Base-by-base conservation (phyloP, 306 rosid species). In the Hippophae tibetana region DNA sequence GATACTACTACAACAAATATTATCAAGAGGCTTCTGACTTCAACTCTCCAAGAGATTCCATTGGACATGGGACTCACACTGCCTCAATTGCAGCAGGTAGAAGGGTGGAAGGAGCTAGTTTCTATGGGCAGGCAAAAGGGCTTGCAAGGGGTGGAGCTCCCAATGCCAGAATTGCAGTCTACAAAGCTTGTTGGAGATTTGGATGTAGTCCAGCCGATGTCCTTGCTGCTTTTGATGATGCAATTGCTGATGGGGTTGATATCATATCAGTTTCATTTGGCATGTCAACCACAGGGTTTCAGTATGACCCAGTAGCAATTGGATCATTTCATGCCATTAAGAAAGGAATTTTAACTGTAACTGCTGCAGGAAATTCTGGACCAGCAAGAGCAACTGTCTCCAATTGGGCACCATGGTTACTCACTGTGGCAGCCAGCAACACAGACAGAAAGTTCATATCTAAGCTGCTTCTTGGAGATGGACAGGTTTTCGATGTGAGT, bases 201-300 rank as follows among this genome's bases (percentile, higher is more conserved):
- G 68, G 71, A 14, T 72, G 78, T 50, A 0, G n/a, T 13, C 4
- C 26, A 56, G 74, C 58, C 13, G 62, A 76, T 31, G 51, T 72
- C 25, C 58, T 65, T 54, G 87, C 87, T 7, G 90, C 90, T 25
- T 81, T 84, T 63, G 90, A 78, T 43, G 86, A 81, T 55, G 90
- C 90, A 48, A 73, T 78, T 43, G 57, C 27, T 58, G 90, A 84
- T 57, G 82, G 84, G 1, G 86, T 84, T 3, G 75, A 81, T 54
- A 56, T 84, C 61, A 64, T 84, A 52, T 84, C 85, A 5, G 72
- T 46, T 8, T 84, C 85, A 63, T 75, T 84, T 7, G 87, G 92
- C 57, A 5, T 1, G 11, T 2, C 0, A 12, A 48, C 53, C 42
- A 0, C 3, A 5, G 43, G 68, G 13, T 78, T 79, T 63, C 71